Evolutionary conservation across 129 eudicot genomes (phyloP), one percentile per base, ranked within the genome.

Genomic region (Chrysanthemum seticuspe): DNA sequence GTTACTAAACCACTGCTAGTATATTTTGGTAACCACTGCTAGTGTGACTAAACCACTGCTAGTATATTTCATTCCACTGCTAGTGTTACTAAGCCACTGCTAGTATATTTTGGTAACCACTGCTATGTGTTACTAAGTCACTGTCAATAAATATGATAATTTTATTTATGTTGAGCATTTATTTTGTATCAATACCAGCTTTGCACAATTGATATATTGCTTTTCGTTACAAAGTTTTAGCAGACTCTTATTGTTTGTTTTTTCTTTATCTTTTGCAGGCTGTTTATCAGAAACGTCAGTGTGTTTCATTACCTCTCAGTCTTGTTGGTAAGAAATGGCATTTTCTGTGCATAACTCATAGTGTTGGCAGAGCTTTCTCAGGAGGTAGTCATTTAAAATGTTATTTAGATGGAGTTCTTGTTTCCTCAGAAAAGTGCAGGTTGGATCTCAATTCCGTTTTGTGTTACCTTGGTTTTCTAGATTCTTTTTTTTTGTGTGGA

Each of bases 391-490:
- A 81, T 74, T 72, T 95, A 59, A 95, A 70, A 75, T 95, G 99
- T 80, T 95, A 84, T 74, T 40, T 95, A 65, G 97, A 95, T 78
- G 99, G 99, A 68, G 82, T 75, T 80, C 88, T 86, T 82, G 83
- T 88, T 62, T 84, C 94, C 7, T 88, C 91, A 10, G 97, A 86
- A 78, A 95, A 87, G 78, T 95, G 97, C 99, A 90, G 99, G 99
- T 92, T 65, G 49, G 56, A 1, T 80, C 53, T 58, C 72, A 52
- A 48, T 50, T 62, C 16, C 5, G 14, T 65, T 40, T 3, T 76
- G 27, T 31, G 21, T 31, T 29, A 45, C 65, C 11, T 31, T 45
- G 18, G 48, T 48, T 58, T 72, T 67, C 6, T 21, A 25, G 52
- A 50, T 9, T 13, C 13, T n/a, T n/a, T 5, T 21, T 21, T 21